phyloP scores from a whole-genome alignment of 169 alveolate species.

The Eimeria maxima region DNA sequence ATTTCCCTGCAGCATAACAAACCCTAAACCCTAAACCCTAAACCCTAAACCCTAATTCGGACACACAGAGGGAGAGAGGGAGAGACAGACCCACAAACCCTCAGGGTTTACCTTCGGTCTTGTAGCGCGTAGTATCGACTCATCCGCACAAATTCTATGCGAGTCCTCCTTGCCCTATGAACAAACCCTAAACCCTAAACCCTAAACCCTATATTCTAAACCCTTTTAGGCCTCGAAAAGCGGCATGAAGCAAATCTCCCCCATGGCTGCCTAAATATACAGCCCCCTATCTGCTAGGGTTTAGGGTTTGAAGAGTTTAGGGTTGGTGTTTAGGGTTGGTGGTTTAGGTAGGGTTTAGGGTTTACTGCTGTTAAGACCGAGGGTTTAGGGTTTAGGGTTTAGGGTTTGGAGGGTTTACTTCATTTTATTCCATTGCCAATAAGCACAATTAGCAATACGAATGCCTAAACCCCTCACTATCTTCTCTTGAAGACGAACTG shows the following conservation, averaged over 20 bases:
- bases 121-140: constrained; percentile 80
- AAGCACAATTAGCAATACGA: constrained; percentile 58
- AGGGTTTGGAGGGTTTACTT: constrained; percentile 70
- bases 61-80: too few relatives aligned
- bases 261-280: too few relatives aligned
- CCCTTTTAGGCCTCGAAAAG: too few relatives aligned
- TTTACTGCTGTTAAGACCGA: background rate
- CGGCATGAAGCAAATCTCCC: too few relatives aligned
- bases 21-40: constrained; percentile 10
- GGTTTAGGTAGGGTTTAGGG: background rate
- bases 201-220: background rate
- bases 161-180: constrained; percentile 76
- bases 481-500: constrained; percentile 75
- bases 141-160: constrained; percentile 83
- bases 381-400: constrained; percentile 45
- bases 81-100: too few relatives aligned
- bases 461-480: constrained; percentile 72
- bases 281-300: background rate
- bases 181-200: constrained; percentile 10
- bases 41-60: too few relatives aligned
- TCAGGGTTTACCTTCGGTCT: constrained; percentile 78
- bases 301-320: too few relatives aligned
- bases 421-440: constrained; percentile 84
- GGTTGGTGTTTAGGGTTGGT: background rate
- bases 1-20: constrained; percentile 66